These are phyloP conservation scores for Candida loeiensis DNA, from an alignment of 805 yeast species.

Conservation along the genomic window DNA sequence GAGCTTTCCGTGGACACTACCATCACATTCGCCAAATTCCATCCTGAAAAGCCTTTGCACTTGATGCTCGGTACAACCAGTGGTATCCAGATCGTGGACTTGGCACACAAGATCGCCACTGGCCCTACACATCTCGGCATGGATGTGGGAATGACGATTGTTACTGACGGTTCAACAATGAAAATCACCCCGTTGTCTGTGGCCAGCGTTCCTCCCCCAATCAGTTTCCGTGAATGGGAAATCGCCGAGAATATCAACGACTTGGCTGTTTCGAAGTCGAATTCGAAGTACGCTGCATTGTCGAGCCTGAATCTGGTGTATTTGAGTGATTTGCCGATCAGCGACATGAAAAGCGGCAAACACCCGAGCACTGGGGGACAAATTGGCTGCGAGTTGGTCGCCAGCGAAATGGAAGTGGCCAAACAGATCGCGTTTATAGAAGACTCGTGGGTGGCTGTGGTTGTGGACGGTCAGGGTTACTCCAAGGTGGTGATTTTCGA, in stretches of 20 bases:
- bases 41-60: constrained; percentile 82
- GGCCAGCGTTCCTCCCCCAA: constrained; percentile 95
- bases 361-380: constrained; percentile 41
- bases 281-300: constrained; percentile 55
- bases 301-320: constrained; percentile 38
- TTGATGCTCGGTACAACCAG: constrained; percentile 58
- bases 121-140: constrained; percentile 69
- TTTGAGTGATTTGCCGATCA: constrained; percentile 44
- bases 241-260: constrained; percentile 53
- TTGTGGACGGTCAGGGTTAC: constrained; percentile 49
- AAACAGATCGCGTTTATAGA: constrained; percentile 64
- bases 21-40: constrained; percentile 62
- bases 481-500: constrained; percentile 54
- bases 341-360: constrained; percentile 45
- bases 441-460: constrained; percentile 51
- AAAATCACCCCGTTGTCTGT: constrained; percentile 76
- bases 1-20: constrained; percentile 46
- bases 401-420: constrained; percentile 42
- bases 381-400: constrained; percentile 19
- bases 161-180: constrained; percentile 70
- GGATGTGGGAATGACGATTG: constrained; percentile 77
- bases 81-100: constrained; percentile 60
- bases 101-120: constrained; percentile 55
- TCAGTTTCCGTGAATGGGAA: constrained; percentile 65
- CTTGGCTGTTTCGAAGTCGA: constrained; percentile 60